Conservation (phyloP, 2,329 filamentous ascomycete genomes). For the Curvularia spicifera region DNA sequence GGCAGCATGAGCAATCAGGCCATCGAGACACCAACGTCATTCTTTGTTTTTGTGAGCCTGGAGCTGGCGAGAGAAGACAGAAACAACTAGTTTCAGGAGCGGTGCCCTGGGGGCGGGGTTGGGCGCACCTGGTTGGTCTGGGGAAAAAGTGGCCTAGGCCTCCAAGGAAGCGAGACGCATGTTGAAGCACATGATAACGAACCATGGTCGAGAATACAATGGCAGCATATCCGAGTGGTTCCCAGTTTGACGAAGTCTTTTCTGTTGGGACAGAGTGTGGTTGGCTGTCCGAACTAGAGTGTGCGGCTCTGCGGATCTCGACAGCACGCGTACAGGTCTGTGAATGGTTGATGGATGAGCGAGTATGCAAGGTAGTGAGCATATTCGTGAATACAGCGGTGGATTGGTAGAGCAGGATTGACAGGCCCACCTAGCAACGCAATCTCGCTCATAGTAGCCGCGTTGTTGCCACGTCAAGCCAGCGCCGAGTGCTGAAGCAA, state of each 20-base stretch:
- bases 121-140: conserved; percentile 23
- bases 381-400: neutral
- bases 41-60: conserved; percentile 11
- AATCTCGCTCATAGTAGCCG: conserved; percentile 12
- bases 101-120: conserved; percentile 16
- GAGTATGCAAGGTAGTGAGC: neutral
- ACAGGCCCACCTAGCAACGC: conserved; percentile 14
- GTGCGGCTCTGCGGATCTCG: conserved; percentile 21
- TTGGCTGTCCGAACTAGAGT: conserved; percentile 11
- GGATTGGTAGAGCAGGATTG: conserved; percentile 11
- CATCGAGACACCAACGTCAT: neutral
- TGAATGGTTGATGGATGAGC: conserved; percentile 6
- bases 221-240: conserved; percentile 14
- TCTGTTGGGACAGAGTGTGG: conserved; percentile 21
- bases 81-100: conserved; percentile 19
- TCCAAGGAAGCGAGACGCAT: conserved; percentile 6
- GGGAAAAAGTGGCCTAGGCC: conserved; percentile 18
- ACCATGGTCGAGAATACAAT: conserved; percentile 10
- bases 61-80: conserved; percentile 14
- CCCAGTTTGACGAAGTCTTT: conserved; percentile 11
- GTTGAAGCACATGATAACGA: conserved; percentile 19
- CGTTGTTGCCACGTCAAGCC: conserved; percentile 16
- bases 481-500: conserved; percentile 1
- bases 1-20: neutral
- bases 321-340: conserved; percentile 6